Conservation (phyloP, 768 basidiomycete genomes). For the Ramaria rubella region DNA sequence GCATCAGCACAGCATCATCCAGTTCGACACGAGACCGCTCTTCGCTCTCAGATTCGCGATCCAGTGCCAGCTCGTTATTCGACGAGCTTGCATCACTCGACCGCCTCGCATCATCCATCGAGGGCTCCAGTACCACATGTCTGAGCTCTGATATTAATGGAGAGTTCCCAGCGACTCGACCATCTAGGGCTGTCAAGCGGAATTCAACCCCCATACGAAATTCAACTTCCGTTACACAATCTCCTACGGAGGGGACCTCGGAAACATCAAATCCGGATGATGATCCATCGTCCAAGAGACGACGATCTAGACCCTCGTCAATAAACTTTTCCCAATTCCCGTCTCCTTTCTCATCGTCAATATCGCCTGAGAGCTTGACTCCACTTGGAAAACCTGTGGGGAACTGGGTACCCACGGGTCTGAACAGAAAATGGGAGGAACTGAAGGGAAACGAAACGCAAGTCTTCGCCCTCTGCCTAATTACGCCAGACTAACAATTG, state of each 20-base stretch:
- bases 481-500: background rate
- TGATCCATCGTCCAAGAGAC: background rate
- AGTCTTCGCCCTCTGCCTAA: background rate
- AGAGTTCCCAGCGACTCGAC: background rate
- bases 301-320: background rate
- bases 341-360: background rate
- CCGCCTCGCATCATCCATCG: background rate
- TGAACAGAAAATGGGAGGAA: slow-evolving; percentile 21
- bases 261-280: background rate
- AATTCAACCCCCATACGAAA: background rate
- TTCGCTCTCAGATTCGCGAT: slow-evolving; percentile 1
- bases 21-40: background rate
- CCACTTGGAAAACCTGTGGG: background rate
- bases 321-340: background rate
- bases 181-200: background rate
- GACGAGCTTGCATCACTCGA: background rate
- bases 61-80: slow-evolving; percentile 9
- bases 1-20: background rate
- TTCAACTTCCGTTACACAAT: background rate
- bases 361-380: background rate
- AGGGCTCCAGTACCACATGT: background rate
- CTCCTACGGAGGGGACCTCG: background rate
- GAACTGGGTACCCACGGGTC: slow-evolving; percentile 9
- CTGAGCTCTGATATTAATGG: background rate
- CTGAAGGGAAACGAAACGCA: slow-evolving; percentile 16